Evolutionary conservation across 805 yeast species (phyloP), one percentile per base, ranked within the genome.

Genomic region (Metschnikowia vanudenii): DNA sequence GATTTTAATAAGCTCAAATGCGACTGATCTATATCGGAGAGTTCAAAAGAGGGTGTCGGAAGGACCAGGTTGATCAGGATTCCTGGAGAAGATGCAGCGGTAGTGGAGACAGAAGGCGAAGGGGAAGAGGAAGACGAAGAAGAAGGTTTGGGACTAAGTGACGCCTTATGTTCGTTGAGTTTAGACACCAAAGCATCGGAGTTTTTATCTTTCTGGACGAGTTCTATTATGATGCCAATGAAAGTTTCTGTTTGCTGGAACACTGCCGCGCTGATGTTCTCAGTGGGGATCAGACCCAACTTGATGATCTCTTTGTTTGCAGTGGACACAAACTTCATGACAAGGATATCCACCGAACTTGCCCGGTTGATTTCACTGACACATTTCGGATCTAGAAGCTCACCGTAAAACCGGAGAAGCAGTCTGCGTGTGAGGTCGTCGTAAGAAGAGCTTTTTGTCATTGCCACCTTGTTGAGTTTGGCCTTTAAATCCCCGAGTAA

Each of bases 361-460:
- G 62, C 64, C 2, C 63, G 53, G 24, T 51, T 48, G 24, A 69
- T 54, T 26, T 70, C 74, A 9, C 52, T 52, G 30, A 66, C 69
- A 54, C 68, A 67, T 22, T 54, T 63, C 3, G 84, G 80, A 41
- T 75, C 77, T 31, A 83, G 65, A 24, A 81, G 55, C 37, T 81
- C 84, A 46, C 81, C 82, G 60, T 85, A 85, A 47, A 84, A 74
- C 20, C 86, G 76, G 20, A 85, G 62, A 38, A 84, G 69, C 41
- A 83, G 75, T 30, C 85, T 67, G 50, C 86, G 70, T 11, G 84
- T 74, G 46, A 75, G 64, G 4, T 76, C 80, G 42, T 78, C 80
- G 34, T 68, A 57, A 20, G 59, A 45, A 9, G 61, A 48, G 13
- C 58, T 63, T 32, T 55, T 59, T 22, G 74, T 71, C 67, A 80